Evolutionary conservation across 1,284 basidiomycete species (phyloP).

Genomic region (Quambalaria eucalypti): DNA sequence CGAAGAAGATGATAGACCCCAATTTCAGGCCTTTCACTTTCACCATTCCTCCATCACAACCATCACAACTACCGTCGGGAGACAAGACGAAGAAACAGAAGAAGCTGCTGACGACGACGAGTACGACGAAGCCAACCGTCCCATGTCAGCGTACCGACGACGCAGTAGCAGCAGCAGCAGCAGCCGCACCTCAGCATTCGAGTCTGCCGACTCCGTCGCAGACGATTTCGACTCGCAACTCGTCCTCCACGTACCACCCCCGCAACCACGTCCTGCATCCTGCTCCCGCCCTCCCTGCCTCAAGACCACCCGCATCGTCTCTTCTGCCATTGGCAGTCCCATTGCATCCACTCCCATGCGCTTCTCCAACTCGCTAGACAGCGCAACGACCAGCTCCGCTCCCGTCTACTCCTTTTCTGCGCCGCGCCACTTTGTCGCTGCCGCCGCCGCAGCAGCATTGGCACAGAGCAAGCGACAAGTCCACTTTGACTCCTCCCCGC

Average conservation of each 20-base stretch:
- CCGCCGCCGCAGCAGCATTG: not conserved
- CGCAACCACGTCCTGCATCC: not conserved
- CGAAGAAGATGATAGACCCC: no score
- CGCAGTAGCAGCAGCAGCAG: no score
- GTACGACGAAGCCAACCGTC: not conserved
- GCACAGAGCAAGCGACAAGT: slow-evolving; percentile 19
- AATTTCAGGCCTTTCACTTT: no score
- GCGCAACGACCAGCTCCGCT: no score
- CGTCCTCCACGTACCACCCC: not conserved
- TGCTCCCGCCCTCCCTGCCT: not conserved
- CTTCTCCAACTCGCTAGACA: not conserved
- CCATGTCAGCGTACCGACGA: no score
- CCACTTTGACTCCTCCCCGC: slow-evolving; percentile 25
- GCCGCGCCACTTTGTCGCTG: slow-evolving; percentile 1
- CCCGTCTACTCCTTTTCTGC: slow-evolving; percentile 2
- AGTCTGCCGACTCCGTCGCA: no score
- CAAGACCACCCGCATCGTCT: not conserved
- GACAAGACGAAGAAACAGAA: no score
- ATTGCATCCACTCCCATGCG: not conserved
- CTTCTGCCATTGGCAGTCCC: not conserved
- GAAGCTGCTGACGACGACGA: not conserved
- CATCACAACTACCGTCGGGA: no score
- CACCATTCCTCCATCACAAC: no score
- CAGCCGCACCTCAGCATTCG: no score
- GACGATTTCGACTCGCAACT: not conserved